phyloP scores from a whole-genome alignment of 202 grass and related monocot species.

The Schoenoplectus tabernaemontani region DNA sequence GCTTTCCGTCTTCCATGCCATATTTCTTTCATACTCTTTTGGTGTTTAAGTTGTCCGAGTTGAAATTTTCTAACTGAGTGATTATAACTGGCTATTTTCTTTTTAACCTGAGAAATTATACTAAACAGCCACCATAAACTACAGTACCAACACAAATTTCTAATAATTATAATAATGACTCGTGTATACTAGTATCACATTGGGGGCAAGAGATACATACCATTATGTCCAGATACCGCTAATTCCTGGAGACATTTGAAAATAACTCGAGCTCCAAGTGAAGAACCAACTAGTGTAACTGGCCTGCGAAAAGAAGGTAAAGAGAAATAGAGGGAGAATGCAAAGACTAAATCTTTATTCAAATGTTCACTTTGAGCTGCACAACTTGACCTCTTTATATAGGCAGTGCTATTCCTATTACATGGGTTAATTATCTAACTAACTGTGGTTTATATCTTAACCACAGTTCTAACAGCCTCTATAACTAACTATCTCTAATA shows the following conservation, averaged over 20 bases:
- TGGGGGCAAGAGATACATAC: constrained; percentile 27
- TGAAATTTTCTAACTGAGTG: not conserved
- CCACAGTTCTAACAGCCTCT: too few relatives aligned
- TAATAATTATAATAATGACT: not conserved
- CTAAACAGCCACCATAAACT: not conserved
- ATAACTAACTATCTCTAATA: too few relatives aligned
- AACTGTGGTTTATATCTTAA: too few relatives aligned
- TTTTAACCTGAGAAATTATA: not conserved
- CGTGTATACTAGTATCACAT: not conserved
- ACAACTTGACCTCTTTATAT: too few relatives aligned
- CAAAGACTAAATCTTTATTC: too few relatives aligned
- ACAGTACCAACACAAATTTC: not conserved
- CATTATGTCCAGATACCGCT: constrained; percentile 62
- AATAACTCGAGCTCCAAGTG: constrained; percentile 83
- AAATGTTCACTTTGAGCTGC: too few relatives aligned
- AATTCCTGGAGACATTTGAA: constrained; percentile 90
- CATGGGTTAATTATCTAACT: too few relatives aligned
- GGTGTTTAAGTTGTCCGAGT: not conserved
- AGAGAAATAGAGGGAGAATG: too few relatives aligned
- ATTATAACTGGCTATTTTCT: not conserved
- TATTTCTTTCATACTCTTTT: not conserved
- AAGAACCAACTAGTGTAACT: constrained; percentile 88
- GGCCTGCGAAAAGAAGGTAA: constrained; percentile 66
- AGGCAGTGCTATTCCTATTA: too few relatives aligned
- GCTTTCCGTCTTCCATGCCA: not conserved